Evolutionary conservation across 805 yeast genomes (phyloP).

Genomic region (Priceomyces carsonii): DNA sequence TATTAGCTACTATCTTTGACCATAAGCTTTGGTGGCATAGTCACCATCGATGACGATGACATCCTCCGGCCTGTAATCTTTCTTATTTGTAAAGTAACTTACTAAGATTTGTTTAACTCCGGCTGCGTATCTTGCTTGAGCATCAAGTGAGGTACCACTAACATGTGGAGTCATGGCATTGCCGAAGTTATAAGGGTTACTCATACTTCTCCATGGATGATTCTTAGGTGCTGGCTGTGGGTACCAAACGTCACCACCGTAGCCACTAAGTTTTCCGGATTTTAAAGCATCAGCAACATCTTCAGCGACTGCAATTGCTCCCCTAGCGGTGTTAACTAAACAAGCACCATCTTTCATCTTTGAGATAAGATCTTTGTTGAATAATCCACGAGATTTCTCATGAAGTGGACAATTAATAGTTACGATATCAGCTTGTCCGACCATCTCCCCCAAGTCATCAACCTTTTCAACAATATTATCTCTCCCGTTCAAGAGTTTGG

Average conservation of each 20-base stretch:
- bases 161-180: constrained; percentile 86
- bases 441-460: constrained; percentile 62
- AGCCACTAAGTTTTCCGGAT: constrained; percentile 70
- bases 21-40: constrained; percentile 75
- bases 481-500: constrained; percentile 44
- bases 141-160: constrained; percentile 79
- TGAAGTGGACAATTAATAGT: constrained; percentile 80
- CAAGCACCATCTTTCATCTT: constrained; percentile 74
- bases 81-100: constrained; percentile 60
- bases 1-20: constrained; percentile 36
- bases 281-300: constrained; percentile 75
- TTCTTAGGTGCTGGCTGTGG: constrained; percentile 80
- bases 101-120: constrained; percentile 69
- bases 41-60: constrained; percentile 69
- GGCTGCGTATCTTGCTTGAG: constrained; percentile 70
- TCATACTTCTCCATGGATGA: constrained; percentile 77
- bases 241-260: constrained; percentile 85
- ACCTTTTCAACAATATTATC: constrained; percentile 59
- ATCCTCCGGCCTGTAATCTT: constrained; percentile 75
- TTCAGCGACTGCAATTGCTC: constrained; percentile 72
- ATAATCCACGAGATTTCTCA: constrained; percentile 63
- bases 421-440: constrained; percentile 67
- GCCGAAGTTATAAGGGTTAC: constrained; percentile 67
- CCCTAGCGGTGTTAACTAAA: constrained; percentile 79
- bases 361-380: constrained; percentile 64